Conservation (phyloP, 257 asterid species). For the Echites panduratus region DNA sequence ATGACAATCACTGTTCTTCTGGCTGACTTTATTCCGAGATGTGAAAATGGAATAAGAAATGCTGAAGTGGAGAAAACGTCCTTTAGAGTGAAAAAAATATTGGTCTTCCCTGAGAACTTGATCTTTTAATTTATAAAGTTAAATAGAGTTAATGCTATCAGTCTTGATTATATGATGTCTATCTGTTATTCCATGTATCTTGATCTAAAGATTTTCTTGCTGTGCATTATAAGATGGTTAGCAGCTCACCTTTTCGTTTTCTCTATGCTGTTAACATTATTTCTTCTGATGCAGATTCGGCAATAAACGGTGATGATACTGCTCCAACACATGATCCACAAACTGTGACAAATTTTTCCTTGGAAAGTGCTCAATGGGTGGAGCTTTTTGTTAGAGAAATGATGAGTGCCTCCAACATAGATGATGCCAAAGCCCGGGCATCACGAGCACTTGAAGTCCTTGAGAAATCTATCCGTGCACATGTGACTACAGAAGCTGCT, state of each 20-base stretch:
- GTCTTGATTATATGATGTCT: background rate
- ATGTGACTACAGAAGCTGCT: constrained; percentile 52
- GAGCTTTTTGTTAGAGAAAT: constrained; percentile 45
- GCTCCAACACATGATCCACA: constrained; percentile 32
- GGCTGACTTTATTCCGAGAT: background rate
- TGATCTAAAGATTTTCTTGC: background rate
- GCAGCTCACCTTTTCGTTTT: background rate
- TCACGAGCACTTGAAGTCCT: constrained; percentile 38
- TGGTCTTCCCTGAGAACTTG: background rate
- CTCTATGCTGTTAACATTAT: too few relatives aligned
- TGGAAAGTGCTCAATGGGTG: constrained; percentile 36
- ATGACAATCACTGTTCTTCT: background rate
- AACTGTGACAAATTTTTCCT: constrained; percentile 15
- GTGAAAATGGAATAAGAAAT: background rate
- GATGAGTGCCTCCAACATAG: constrained; percentile 37
- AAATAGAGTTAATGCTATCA: background rate
- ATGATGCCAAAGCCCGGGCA: constrained; percentile 49
- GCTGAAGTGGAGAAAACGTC: background rate
- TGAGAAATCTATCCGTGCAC: constrained; percentile 34
- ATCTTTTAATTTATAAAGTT: background rate
- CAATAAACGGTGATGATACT: constrained; percentile 34
- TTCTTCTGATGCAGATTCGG: constrained; percentile 21
- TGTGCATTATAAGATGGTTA: background rate
- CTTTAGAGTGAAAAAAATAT: background rate
- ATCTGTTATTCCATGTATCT: background rate